Conservation (phyloP, 768 basidiomycete genomes). For the Leccinum boreale region DNA sequence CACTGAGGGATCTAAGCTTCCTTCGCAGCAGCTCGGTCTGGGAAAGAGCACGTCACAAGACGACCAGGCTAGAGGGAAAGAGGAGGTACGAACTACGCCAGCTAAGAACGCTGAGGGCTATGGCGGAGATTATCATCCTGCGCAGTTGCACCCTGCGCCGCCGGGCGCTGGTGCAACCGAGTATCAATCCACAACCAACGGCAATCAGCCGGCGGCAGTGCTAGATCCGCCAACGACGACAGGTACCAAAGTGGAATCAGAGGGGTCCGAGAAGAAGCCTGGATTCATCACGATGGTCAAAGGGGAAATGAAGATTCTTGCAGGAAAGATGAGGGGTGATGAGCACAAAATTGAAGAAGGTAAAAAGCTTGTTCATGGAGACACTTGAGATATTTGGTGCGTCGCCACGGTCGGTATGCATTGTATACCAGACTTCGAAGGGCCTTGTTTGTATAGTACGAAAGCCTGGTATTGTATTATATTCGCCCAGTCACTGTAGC, state of each 20-base stretch:
- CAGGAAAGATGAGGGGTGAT: conserved; percentile 30
- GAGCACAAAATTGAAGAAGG: conserved; percentile 29
- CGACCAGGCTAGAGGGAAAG: neutral
- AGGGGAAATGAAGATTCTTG: conserved; percentile 34
- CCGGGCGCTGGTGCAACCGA: conserved; percentile 17
- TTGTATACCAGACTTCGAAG: conserved; percentile 4
- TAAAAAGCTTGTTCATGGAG: conserved; percentile 24
- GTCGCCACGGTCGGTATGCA: neutral
- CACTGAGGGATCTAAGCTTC: neutral
- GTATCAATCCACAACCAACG: neutral
- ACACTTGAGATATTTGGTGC: conserved; percentile 11
- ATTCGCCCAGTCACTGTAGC: neutral
- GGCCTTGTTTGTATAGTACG: conserved; percentile 8
- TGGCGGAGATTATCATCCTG: conserved; percentile 27
- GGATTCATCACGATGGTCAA: conserved; percentile 29
- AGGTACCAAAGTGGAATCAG: neutral
- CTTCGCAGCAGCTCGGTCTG: neutral
- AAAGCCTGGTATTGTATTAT: conserved; percentile 2
- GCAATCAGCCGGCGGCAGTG: neutral
- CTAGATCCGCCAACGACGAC: neutral
- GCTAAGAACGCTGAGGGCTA: conserved; percentile 2
- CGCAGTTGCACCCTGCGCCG: conserved; percentile 27
- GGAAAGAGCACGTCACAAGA: neutral
- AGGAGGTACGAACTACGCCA: neutral
- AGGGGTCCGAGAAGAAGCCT: conserved; percentile 19